Evolutionary conservation across 352 stramenopile species (phyloP), one percentile per base, ranked within the genome.

Genomic region (Chrysophaeum taylorii): DNA sequence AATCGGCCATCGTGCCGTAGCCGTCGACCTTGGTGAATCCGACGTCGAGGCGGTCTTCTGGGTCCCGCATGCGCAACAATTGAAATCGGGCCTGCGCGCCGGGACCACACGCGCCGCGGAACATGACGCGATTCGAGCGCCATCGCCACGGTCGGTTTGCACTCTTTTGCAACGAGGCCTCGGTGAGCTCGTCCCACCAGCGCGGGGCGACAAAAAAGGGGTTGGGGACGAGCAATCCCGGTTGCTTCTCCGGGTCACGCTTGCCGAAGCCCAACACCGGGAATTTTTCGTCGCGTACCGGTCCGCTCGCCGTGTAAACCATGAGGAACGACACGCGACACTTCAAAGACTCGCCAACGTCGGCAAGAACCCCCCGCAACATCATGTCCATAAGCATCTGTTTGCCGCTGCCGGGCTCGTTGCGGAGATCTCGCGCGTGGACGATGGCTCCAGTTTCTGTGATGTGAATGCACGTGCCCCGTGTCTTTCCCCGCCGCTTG

Each of bases 341-440:
- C n/a, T n/a, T n/a, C 5, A 60, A 9, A 9, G 5, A 23, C 48
- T 18, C 48, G 18, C 5, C 18, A 9, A 60, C 18, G 18, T 60
- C 25, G 18, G 18, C 48, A 25, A 60, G 7, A 25, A 21, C 21
- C 18, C 48, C 48, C 48, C 48, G 48, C 48, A 60, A 21, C 9
- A 33, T 18, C 48, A 60, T 60, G 48, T 60, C 48, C 48, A 60
- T 60, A 25, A 60, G 48, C 48, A 60, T 60, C 48, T 60, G 48
- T 25, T 60, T 60, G 18, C 18, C 48, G 48, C 18, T 33, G 48
- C 48, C 48, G 18, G 48, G 18, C 5, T 15, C 25, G 5, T 4
- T 60, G 18, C 48, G 5, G 18, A 60, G 48, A 21, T 60, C 48
- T 25, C 25, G 18, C 48, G 48, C 48, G 48, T 60, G 48, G 5